Evolutionary conservation across 805 yeast species (phyloP), one percentile per base, ranked within the genome.

Genomic region (Candida piceae): DNA sequence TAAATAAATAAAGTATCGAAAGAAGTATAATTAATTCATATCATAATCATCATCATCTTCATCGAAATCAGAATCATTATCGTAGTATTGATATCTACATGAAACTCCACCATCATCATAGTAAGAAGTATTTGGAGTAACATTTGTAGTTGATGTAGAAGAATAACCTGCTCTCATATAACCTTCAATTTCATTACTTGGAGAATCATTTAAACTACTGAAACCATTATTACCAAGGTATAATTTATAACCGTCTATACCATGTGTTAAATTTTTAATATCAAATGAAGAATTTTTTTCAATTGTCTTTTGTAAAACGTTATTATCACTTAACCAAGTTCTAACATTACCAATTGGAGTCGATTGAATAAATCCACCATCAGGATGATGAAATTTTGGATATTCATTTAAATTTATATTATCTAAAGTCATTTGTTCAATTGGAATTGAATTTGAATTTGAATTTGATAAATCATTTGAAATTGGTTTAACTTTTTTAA

Each of bases 281-380:
- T 63, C 64, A 35, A 63, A 61, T 6, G 60, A 44, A 3, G 63
- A 55, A 24, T 53, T 50, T 47, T 72, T 70, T 50, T 76, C 81
- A 38, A 76, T 68, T 29, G 65, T 62, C 34, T 75, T 66, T 21
- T 69, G 62, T 40, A 60, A 52, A 33, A 70, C 67, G 36, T 76
- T 76, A 32, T 66, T 65, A 22, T 62, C 64, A 23, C 67, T 58
- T 19, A 62, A 16, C 44, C 55, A 57, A 2, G 69, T 64, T 44
- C 82, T 60, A 28, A 76, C 60, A 33, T 76, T 73, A n/a, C 83
- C 83, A 62, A 78, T 68, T 17, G 83, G 82, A 1, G 82, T 76
- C 39, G 76, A 71, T 52, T 76, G 78, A 32, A 76, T 71, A 21
- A 64, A 64, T 0, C 83, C 83, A 8, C 83, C 83, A 10, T 76